These are phyloP conservation scores for Arxiozyma heterogenica DNA, from an alignment of 1,139 yeast species.

Conservation along the genomic window DNA sequence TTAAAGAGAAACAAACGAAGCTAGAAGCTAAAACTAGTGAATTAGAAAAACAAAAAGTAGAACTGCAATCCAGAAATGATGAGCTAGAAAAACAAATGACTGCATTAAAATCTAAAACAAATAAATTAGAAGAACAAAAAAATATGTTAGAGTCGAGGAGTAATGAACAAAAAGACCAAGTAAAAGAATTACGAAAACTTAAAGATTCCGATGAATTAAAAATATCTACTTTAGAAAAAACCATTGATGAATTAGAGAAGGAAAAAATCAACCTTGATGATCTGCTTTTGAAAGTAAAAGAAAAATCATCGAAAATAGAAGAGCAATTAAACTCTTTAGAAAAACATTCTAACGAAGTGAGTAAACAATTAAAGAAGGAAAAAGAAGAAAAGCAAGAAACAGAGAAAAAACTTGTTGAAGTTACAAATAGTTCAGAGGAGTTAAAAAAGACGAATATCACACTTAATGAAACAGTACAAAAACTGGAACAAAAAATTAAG, in stretches of 20 bases:
- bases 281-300: neutral
- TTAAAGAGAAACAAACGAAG: neutral
- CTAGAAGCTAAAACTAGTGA: neutral
- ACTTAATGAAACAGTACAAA: neutral
- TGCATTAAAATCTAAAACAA: neutral
- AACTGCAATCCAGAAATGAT: neutral
- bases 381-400: neutral
- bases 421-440: neutral
- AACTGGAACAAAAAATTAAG: neutral
- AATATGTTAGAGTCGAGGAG: neutral
- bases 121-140: neutral
- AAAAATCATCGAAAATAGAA: neutral
- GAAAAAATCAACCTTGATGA: neutral
- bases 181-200: neutral
- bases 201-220: neutral
- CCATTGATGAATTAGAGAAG: slow-evolving; percentile 1
- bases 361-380: neutral
- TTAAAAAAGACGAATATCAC: neutral
- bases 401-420: neutral
- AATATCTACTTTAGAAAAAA: slow-evolving; percentile 1
- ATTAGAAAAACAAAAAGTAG: neutral
- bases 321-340: neutral
- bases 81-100: neutral
- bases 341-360: neutral
- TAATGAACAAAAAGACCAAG: neutral